Base-by-base conservation (phyloP, 2,329 filamentous ascomycete genomes). In the Beauveria scarabaeidicola region DNA sequence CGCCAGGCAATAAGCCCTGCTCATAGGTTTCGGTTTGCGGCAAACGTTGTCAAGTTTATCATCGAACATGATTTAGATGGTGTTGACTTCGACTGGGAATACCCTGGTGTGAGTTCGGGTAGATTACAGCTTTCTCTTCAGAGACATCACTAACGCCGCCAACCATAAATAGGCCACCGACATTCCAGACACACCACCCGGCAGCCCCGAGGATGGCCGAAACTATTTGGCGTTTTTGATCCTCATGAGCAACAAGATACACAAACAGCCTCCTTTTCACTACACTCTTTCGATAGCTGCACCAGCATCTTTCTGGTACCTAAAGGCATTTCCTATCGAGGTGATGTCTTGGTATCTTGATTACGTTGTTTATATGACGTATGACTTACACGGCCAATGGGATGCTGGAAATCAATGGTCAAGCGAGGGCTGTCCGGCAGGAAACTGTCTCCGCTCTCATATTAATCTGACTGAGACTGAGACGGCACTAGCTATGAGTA, bases 81-180 rank as follows among this genome's bases (percentile, higher is more conserved):
- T 0, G 66, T 78, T 17, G 76, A 78, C 48, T 66, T 78, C 50
- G 76, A 79, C 63, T 81, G 77, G 78, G 77, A 78, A 59, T 78
- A 79, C 58, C 73, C 73, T 1, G 70, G 68, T 0, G 70, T 70
- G 32, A 66, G 19, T 54, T 44, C 4, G n/a, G 43, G 43, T 15
- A 23, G 43, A 44, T 44, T 44, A 19, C 43, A 10, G 9, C 21
- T 25, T n/a, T 25, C 36, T 41, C 25, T 52, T 52, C 51, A 3
- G 32, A 27, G 5, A 8, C 5, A n/a, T 52, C 38, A 17, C 36
- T 52, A 41, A 44, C 36, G 60, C 65, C n/a, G 69, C 64, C 15
- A 29, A 62, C 5, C 27, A 46, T 3, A 47, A 58, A 3, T 27
- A 57, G 53, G 53, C 53, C 10, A 29, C 43, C 19, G 53, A 57